Conservation (phyloP, 1,284 basidiomycete species). For the Rhodotorula sp. region DNA sequence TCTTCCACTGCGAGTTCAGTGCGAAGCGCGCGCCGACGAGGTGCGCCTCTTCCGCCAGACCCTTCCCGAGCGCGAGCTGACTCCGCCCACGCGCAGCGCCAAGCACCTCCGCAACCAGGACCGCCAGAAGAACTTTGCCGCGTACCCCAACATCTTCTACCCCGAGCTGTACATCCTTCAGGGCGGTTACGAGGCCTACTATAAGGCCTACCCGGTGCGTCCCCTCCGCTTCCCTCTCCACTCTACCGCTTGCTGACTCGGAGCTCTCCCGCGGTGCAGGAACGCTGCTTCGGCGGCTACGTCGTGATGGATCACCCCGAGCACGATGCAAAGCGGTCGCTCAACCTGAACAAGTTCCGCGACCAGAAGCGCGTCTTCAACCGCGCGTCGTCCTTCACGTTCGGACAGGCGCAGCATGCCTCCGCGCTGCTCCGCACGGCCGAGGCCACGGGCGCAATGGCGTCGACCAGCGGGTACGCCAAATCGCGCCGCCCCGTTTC, state of each 20-base stretch:
- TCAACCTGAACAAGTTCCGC: conserved; percentile 88
- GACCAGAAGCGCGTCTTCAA: conserved; percentile 59
- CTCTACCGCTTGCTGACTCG: neutral
- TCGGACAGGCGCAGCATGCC: conserved; percentile 37
- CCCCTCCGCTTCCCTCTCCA: neutral
- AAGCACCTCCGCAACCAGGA: conserved; percentile 90
- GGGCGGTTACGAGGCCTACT: conserved; percentile 92
- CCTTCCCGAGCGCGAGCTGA: neutral
- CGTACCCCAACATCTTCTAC: conserved; percentile 91
- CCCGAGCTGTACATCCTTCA: conserved; percentile 96
- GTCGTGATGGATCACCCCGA: conserved; percentile 92
- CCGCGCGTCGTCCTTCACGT: conserved; percentile 41
- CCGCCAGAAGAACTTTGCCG: conserved; percentile 78
- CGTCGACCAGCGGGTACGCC: neutral
- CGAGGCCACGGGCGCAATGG: neutral
- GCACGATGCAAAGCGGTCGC: conserved; percentile 72
- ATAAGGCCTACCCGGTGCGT: conserved; percentile 61
- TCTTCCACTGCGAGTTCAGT: conserved; percentile 99
- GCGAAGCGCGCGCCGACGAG: conserved; percentile 93
- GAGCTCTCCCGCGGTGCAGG: conserved; percentile 40
- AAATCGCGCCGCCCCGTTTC: conserved; percentile 1
- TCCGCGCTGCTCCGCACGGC: conserved; percentile 25
- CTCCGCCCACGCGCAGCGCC: conserved; percentile 60
- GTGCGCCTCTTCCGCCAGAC: conserved; percentile 58
- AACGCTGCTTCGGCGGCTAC: conserved; percentile 77